phyloP scores from a whole-genome alignment of 306 rosid genomes.

The Cucumis hystrix region DNA sequence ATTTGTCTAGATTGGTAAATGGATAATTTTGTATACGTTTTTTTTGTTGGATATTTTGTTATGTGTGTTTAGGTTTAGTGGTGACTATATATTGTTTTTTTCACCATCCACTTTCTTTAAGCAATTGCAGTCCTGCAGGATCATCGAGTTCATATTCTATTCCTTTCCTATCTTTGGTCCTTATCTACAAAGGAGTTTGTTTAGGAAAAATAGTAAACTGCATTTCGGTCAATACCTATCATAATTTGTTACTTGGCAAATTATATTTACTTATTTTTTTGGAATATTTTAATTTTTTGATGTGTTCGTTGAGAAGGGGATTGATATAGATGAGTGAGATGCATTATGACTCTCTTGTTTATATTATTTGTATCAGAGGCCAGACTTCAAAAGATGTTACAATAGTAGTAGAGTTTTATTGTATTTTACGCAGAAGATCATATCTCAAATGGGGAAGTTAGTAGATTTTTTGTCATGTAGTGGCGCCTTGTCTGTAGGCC shows the following conservation, averaged over 20 bases:
- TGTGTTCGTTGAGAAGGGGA: too few species aligned
- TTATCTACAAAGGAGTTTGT: not conserved
- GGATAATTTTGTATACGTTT: not conserved
- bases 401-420: not conserved
- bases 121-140: not conserved
- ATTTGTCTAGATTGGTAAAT: slow-evolving; percentile 79
- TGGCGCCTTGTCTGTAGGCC: not conserved
- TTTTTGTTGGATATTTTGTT: not conserved
- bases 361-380: not conserved
- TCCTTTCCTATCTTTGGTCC: not conserved
- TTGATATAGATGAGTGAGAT: too few species aligned
- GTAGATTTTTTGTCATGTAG: not conserved
- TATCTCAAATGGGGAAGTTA: not conserved
- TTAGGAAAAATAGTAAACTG: too few species aligned
- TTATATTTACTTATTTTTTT: too few species aligned
- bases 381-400: not conserved
- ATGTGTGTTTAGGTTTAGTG: not conserved
- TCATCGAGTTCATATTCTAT: not conserved
- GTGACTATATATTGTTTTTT: too few species aligned
- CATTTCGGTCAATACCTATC: too few species aligned
- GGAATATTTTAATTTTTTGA: too few species aligned
- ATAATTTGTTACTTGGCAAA: too few species aligned
- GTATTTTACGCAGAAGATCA: not conserved
- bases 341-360: not conserved
- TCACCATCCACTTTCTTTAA: too few species aligned